Conservation (phyloP, 345 rosid genomes). For the Eucalyptus brandiana region DNA sequence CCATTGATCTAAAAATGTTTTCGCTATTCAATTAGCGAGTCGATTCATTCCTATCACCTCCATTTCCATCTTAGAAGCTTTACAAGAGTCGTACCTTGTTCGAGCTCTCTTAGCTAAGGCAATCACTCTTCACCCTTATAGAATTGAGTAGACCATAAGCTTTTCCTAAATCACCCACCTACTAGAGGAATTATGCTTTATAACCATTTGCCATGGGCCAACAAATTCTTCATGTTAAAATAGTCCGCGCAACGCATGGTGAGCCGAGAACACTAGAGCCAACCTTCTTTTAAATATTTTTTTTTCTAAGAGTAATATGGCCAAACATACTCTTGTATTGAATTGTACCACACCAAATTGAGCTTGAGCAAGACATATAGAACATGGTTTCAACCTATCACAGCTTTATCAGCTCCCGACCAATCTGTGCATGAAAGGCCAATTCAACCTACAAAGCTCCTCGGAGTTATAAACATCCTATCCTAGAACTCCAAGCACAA, state of each 20-base stretch:
- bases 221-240: background rate
- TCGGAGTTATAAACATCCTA: no score
- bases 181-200: background rate
- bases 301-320: background rate
- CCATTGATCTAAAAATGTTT: background rate
- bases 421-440: rapidly evolving
- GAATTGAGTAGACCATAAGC: background rate
- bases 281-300: background rate
- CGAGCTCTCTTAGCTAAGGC: background rate
- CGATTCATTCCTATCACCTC: background rate
- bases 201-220: background rate
- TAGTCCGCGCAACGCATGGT: rapidly evolving
- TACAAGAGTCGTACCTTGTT: background rate
- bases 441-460: background rate
- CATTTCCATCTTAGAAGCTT: background rate
- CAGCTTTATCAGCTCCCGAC: no score
- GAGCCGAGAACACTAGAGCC: background rate
- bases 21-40: background rate
- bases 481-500: background rate
- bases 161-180: background rate
- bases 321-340: no score
- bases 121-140: background rate
- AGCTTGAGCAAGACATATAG: background rate
- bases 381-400: background rate
- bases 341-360: background rate